Evolutionary conservation across 805 yeast species (phyloP).

Genomic region (Zygosaccharomyces kombuchaensis): DNA sequence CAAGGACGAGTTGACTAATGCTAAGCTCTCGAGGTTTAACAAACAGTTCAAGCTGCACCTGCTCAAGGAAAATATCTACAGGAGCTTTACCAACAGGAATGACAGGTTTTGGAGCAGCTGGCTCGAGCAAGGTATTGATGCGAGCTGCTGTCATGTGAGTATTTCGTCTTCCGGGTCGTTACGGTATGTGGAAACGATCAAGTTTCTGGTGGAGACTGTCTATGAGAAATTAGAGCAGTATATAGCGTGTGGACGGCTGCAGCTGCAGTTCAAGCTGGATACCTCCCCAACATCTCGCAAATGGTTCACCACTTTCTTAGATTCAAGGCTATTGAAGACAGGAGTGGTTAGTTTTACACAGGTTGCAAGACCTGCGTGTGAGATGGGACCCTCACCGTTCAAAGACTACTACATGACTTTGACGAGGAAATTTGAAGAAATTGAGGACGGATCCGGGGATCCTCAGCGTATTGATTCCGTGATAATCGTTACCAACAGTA

Average conservation of each 20-base stretch:
- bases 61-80: constrained; percentile 24
- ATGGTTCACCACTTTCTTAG: constrained; percentile 33
- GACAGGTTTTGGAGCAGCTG: constrained; percentile 23
- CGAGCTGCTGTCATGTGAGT: constrained; percentile 7
- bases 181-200: constrained; percentile 34
- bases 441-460: neutral
- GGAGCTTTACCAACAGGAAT: constrained; percentile 27
- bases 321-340: constrained; percentile 15
- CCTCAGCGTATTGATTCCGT: constrained; percentile 22
- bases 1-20: constrained; percentile 30
- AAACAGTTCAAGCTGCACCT: constrained; percentile 30
- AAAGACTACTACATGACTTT: constrained; percentile 32
- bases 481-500: constrained; percentile 30
- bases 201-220: constrained; percentile 28
- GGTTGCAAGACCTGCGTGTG: constrained; percentile 14
- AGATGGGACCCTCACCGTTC: constrained; percentile 29
- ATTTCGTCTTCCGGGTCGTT: constrained; percentile 32
- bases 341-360: constrained; percentile 22
- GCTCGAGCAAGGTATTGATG: constrained; percentile 4
- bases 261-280: constrained; percentile 21
- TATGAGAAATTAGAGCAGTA: constrained; percentile 16
- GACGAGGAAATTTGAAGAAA: constrained; percentile 23
- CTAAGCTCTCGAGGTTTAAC: constrained; percentile 27
- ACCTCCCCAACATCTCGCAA: constrained; percentile 30
- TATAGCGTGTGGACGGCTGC: constrained; percentile 8